Percentiles rank a stretch among this genome's conserved stretches.
Evolutionary conservation across 768 basidiomycete genomes (phyloP).

Genomic region (Rhizopogon sp.): DNA sequence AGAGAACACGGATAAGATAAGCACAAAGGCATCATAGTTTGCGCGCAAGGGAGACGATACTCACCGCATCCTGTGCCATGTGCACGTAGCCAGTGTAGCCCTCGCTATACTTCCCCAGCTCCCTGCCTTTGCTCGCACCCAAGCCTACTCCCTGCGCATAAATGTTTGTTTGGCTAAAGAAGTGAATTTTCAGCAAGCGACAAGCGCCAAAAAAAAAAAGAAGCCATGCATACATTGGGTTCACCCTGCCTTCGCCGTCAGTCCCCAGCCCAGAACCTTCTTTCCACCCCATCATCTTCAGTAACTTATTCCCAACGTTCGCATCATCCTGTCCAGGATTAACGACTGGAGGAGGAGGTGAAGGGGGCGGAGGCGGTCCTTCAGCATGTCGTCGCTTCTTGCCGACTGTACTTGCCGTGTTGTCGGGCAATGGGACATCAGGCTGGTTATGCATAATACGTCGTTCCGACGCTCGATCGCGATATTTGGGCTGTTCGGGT

Average conservation of each 20-base stretch:
- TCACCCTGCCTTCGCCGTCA: conserved; percentile 77
- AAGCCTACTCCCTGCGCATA: conserved; percentile 87
- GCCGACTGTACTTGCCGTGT: conserved; percentile 30
- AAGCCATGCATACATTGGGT: conserved; percentile 65
- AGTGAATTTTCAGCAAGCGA: conserved; percentile 6
- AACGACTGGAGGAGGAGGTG: conserved; percentile 58
- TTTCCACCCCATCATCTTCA: conserved; percentile 99
- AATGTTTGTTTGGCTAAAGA: conserved; percentile 67
- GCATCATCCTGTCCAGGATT: conserved; percentile 75
- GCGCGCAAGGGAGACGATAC: conserved; percentile 17
- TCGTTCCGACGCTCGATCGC: conserved; percentile 92
- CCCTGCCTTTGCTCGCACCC: conserved; percentile 89
- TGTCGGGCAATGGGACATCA: conserved; percentile 65
- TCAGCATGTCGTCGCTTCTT: conserved; percentile 45
- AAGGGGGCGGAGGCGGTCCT: conserved; percentile 53
- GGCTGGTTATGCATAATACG: conserved; percentile 90
- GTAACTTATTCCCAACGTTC: conserved; percentile 88
- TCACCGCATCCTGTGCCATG: conserved; percentile 69
- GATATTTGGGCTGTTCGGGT: conserved; percentile 73
- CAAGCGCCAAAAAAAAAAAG: neutral
- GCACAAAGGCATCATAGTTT: conserved; percentile 20
- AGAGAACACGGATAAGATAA: conserved; percentile 15
- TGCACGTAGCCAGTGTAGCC: conserved; percentile 67
- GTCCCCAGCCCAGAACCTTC: conserved; percentile 85
- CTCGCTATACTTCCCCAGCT: conserved; percentile 66